Base-by-base conservation (phyloP, 352 stramenopile genomes). In the Phytophthora agathidicida region DNA sequence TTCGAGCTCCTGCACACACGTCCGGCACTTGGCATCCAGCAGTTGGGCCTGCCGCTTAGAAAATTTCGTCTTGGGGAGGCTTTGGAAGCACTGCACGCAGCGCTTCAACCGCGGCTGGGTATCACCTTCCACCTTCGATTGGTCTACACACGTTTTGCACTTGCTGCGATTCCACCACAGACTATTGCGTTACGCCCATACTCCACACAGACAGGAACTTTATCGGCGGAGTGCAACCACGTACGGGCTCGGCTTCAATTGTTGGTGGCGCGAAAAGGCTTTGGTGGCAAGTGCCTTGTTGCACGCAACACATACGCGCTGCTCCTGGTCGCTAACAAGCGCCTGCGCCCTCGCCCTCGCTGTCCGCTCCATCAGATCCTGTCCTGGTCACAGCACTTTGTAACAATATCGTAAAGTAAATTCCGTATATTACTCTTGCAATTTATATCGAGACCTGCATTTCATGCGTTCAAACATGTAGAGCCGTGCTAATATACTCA, bases 1-100 rank as follows among this genome's bases (percentile, higher is more conserved):
- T 41, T 88, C 73, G 3, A 92, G 70, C 20, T 84, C 67, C 5
- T 68, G 31, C 3, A 92, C 74, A 27, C 83, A 92, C 5, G 31
- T 11, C 17, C 60, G 72, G 56, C 83, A 92, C 57, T 92, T 92
- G 67, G 78, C 67, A 24, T 89, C 77, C 31, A 83, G 39, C 44
- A 81, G 59, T 10, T 88, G 72, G 33, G 69, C 71, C 66, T 92
- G 83, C 7, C 83, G 80, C 68, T 92, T 92, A 49, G 83, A 92
- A 53, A 89, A 92, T 14, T 55, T 68, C 3, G 71, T 53, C 43
- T 83, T 84, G 0, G 73, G 48, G n/a, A 88, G 55, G 32, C 80
- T 77, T 43, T 84, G 77, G 58, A 91, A 92, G 71, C 83, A 92
- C 61, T 92, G 83, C 19, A 89, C 71, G 45, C 83, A 92, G 16